A percentile compares a stretch with the other conserved stretches of the same genome.
These are phyloP conservation scores for Exophiala alcalophila DNA, from an alignment of 2,329 filamentous ascomycete genomes.

Conservation along the genomic window DNA sequence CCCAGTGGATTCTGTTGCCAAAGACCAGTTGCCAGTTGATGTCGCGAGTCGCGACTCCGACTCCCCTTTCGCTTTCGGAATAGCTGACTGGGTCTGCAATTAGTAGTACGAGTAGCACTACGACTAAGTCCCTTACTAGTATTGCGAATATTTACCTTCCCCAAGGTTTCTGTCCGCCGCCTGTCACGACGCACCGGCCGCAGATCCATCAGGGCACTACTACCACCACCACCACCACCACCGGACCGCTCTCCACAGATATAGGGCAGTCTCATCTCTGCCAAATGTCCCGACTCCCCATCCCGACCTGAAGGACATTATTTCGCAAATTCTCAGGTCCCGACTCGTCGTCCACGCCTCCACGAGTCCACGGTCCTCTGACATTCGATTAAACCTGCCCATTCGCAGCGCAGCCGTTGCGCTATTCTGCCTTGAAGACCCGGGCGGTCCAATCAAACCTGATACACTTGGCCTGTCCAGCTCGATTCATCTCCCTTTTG, in stretches of 20 bases:
- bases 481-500: slow-evolving; percentile 20
- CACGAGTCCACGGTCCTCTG: slow-evolving; percentile 8
- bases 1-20: too few species aligned
- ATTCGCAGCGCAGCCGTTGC: slow-evolving; percentile 24
- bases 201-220: slow-evolving; percentile 11
- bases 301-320: too few species aligned
- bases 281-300: too few species aligned
- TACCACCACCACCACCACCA: too few species aligned
- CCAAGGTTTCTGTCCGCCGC: slow-evolving; percentile 11
- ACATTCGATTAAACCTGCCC: slow-evolving; percentile 14
- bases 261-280: slow-evolving; percentile 13
- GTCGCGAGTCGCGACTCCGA: too few species aligned
- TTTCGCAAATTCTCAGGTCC: slow-evolving; percentile 10
- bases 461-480: slow-evolving; percentile 7
- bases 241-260: slow-evolving; percentile 15
- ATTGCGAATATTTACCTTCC: slow-evolving; percentile 16
- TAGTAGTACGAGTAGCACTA: too few species aligned
- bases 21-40: too few species aligned
- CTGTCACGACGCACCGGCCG: slow-evolving; percentile 10
- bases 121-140: too few species aligned
- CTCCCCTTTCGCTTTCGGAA: too few species aligned
- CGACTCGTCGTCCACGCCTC: too few species aligned
- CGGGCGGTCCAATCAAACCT: slow-evolving; percentile 23
- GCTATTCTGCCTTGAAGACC: slow-evolving; percentile 15
- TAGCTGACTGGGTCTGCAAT: slow-evolving; percentile 12